Evolutionary conservation across 164 flowering plant genomes (phyloP).

Genomic region (Umbilicus rupestris): DNA sequence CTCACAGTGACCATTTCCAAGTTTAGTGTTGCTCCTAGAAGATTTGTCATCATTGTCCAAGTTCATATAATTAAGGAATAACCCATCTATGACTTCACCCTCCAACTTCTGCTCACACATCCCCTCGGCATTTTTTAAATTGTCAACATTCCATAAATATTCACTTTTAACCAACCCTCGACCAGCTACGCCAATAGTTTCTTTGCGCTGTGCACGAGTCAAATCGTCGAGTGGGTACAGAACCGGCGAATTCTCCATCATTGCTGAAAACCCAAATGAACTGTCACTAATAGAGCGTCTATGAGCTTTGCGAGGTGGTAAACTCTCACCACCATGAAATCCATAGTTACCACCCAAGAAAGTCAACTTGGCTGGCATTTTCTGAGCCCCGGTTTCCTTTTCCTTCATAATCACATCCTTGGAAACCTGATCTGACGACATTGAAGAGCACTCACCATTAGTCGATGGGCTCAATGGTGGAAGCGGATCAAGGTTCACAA

Average conservation of each 20-base stretch:
- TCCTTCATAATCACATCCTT: conserved; percentile 69
- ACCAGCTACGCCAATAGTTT: conserved; percentile 25
- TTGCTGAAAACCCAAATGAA: conserved; percentile 53
- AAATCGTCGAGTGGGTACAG: conserved; percentile 30
- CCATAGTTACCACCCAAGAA: conserved; percentile 17
- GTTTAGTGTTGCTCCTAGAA: conserved; percentile 51
- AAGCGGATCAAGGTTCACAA: conserved; percentile 64
- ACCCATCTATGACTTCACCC: conserved; percentile 74
- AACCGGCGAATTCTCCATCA: conserved; percentile 45
- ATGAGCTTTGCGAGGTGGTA: conserved; percentile 81
- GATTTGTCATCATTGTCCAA: conserved; percentile 74
- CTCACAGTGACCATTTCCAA: conserved; percentile 22
- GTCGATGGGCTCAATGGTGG: conserved; percentile 83
- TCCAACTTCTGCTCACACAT: conserved; percentile 68
- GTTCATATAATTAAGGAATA: conserved; percentile 80
- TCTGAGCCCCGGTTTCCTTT: conserved; percentile 32
- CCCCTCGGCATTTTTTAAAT: conserved; percentile 37
- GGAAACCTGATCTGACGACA: conserved; percentile 29
- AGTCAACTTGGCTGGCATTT: conserved; percentile 21
- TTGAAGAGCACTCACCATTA: conserved; percentile 38
- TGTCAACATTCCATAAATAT: conserved; percentile 43
- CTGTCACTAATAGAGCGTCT: conserved; percentile 85
- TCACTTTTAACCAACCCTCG: conserved; percentile 54
- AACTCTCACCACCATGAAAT: conserved; percentile 36
- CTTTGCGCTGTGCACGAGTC: conserved; percentile 23